Evolutionary conservation across 345 rosid species (phyloP), one percentile per base, ranked within the genome.

Genomic region (Raphanus raphanistrum): DNA sequence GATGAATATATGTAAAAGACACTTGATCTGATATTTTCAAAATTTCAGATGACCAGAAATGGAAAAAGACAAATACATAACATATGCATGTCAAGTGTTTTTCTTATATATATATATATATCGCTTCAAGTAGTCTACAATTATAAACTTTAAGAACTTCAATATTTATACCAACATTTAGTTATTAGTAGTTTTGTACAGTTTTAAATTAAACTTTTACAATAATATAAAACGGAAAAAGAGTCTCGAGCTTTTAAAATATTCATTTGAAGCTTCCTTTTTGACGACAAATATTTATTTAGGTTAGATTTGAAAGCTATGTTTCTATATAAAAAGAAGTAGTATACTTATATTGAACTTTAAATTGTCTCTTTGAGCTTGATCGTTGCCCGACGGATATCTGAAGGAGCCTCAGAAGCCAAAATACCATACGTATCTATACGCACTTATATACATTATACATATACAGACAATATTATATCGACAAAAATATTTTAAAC

Each of bases 351-450:
- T 64, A 28, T 71, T 28, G 27, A 17, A 9, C 27, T 63, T 70
- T 27, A 15, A 77, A 55, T 71, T 41, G 66, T 63, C 45, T 63
- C 50, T 54, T 54, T 52, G 12, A 63, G 43, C 15, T 69, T 70
- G 75, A 69, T 71, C 50, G 36, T 50, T 69, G 70, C 70, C 70
- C 41, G 26, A 50, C 25, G 32, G 43, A 69, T 50, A 68, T 41
- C 28, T 70, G 71, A 63, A 64, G 65, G 43, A 71, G 57, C 71
- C 61, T 29, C 36, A 28, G 33, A 59, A 59, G 25, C 68, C 60
- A 78, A 78, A 66, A 32, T 72, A 35, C 11, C 1, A 71, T 68
- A 72, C 73, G 63, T 78, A 78, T 66, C 72, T 72, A 66, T 72
- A 72, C 68, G 25, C 41, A 32, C 64, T 58, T 10, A 32, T 31